Base-by-base conservation (phyloP, 192 early-diverging fungal species). In the Umbelopsis sp. region DNA sequence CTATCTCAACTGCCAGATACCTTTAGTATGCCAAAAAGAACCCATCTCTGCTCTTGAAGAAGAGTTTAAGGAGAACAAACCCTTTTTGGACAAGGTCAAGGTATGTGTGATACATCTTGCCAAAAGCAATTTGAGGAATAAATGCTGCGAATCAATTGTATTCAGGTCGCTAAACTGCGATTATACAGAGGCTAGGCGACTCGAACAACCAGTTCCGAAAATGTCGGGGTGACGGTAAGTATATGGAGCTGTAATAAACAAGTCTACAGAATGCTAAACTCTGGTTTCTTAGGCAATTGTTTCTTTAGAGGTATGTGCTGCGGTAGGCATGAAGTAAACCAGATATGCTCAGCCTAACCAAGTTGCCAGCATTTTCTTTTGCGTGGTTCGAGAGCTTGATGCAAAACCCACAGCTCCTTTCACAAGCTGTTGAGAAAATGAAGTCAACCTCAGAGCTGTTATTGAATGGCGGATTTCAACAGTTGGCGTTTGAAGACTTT, bases 381-480 rank as follows among this genome's bases (percentile, higher is more conserved):
- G 87, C 87, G 5, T 89, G 85, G 85, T 89, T 89, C 66, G 87
- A 87, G 70, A 71, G 82, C 35, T 68, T 81, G 13, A 46, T 83
- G n/a, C 37, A 49, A 22, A 69, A 74, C 25, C 69, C 68, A 13
- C 49, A 55, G 46, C 23, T 78, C 18, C 74, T 72, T 37, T 44
- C 65, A 4, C 30, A 68, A 21, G 80, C 77, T 9, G 46, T 84
- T 7, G 70, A 67, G 2, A 61, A 68, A 37, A 71, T 89, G 4
- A 66, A 85, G 47, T 66, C 55, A 21, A 81, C 86, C 10, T 71
- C 75, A 11, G 64, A 83, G 21, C 64, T 84, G 5, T 51, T 89
- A 21, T 49, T 82, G 27, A 52, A 53, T 5, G 71, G 71, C 7
- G 79, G 85, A 35, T 87, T 87, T 47, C 78, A 89, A 53, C 44